Base-by-base conservation (phyloP, 2,329 filamentous ascomycete genomes). In the Sarocladiaceae sp. region DNA sequence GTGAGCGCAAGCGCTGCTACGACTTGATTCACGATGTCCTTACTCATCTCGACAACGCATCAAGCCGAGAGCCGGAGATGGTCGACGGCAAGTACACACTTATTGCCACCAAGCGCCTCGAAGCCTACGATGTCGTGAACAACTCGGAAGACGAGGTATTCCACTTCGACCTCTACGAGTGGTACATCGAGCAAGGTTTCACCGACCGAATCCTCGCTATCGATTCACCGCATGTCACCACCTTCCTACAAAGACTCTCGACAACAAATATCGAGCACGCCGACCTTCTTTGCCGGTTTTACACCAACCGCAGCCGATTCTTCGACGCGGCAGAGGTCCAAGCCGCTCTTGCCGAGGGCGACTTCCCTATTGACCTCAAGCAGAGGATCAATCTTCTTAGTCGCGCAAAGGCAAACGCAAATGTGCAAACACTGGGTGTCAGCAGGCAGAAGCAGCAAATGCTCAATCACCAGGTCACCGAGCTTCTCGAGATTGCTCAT, bases 101-200 rank as follows among this genome's bases (percentile, higher is more conserved):
- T 12, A 81, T 88, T 18, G 84, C 86, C 2, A 92, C 86, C 44
- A 90, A 94, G 67, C 82, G 88, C 57, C 82, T 83, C 48, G 93
- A 99, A 71, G 93, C 94, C 0, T 96, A 97, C 69, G 82, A 86
- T 40, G 88, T 97, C 2, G 91, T 99, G 60, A 90, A 95, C 64
- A 82, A 80, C 54, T 96, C 93, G 0, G 81, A 86, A 13, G 94
- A 99, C 59, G 90, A 97, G 63, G 88, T 97, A 4, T 99, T 99
- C 73, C 87, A 97, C 66, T 95, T 90, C 55, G 90, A 90, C 61
- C 78, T 99, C n/a, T 99, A 97, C 66, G 92, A 97, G 62, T 99
- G 94, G 93, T 99, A 99, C 68, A 84, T 97, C 58, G 72, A 80
- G 51, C 86, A 92, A 65, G 87, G 88, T 17, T 92, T 89, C 84